Base-by-base conservation (phyloP, 148 eudicot species). In the Fagopyrum tataricum region DNA sequence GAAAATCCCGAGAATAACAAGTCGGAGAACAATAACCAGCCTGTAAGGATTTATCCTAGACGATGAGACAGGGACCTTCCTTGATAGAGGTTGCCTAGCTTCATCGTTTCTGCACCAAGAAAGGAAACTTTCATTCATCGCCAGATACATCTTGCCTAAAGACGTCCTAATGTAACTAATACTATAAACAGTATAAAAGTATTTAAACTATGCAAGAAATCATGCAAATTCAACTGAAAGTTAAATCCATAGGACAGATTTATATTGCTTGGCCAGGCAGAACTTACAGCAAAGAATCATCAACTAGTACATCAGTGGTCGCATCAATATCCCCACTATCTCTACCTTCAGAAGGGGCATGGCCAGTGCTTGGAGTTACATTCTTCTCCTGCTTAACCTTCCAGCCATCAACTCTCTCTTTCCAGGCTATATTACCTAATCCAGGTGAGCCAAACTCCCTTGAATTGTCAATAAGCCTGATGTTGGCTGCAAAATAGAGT, bases 1-100 rank as follows among this genome's bases (percentile, higher is more conserved):
- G 76, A 88, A 88, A 75, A 88, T 74, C 71, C 81, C 80, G 52
- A 88, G 84, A 82, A 88, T 79, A 64, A 82, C 76, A 31, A 88
- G 89, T 46, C 91, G 91, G 62, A 88, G 74, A 58, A 84, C 83
- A 76, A 87, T 87, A 70, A 87, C 85, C 91, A 87, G 82, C 77
- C 91, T 78, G 83, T 87, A 87, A 73, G 91, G 91, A 64, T 87
- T 87, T 66, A 87, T 87, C 77, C 82, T 85, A 13, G 89, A 85
- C 44, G 91, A 87, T 48, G 91, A 86, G 64, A 87, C 67, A 51
- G 91, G 84, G 76, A 87, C 87, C 86, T 87, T 87, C 76, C 91
- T 87, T 23, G 91, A 85, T 66, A 87, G 86, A 47, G 91, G 91
- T 21, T 87, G 91, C 0, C 91, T 81, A 24, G 89, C 87, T 74